A percentile compares a stretch with the other conserved stretches of the same genome.
Conservation (phyloP, 371 early-diverging fungal species). For the Dipsacomyces acuminosporus region DNA sequence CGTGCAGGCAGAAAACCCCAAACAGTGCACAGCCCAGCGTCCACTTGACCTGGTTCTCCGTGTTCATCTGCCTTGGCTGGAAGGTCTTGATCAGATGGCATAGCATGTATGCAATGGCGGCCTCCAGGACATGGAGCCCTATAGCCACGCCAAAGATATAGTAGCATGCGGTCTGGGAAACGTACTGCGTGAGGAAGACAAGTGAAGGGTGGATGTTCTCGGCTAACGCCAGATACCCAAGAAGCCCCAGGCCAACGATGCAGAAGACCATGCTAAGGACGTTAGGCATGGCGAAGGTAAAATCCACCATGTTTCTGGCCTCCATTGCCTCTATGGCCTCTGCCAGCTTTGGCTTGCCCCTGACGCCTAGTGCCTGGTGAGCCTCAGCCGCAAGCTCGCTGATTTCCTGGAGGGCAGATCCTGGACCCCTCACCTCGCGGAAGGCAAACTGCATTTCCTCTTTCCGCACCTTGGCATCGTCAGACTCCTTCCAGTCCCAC, state of each 20-base stretch:
- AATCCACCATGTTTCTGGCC: conserved; percentile 11
- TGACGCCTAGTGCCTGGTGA: conserved; percentile 11
- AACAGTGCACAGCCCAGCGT: conserved; percentile 28
- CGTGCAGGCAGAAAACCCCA: conserved; percentile 25
- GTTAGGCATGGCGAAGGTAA: conserved; percentile 16
- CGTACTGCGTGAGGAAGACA: neutral
- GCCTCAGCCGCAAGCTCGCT: conserved; percentile 31
- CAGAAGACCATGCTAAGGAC: conserved; percentile 1
- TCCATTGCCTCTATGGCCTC: conserved; percentile 14
- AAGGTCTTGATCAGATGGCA: conserved; percentile 36
- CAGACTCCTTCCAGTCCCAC: conserved; percentile 13
- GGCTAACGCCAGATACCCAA: conserved; percentile 13
- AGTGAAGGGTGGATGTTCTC: conserved; percentile 18
- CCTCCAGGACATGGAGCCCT: conserved; percentile 17
- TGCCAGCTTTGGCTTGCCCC: conserved; percentile 5
- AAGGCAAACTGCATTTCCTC: conserved; percentile 38
- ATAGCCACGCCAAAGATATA: conserved; percentile 12
- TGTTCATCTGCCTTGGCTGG: conserved; percentile 38
- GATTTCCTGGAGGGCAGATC: conserved; percentile 22
- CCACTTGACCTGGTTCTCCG: conserved; percentile 28
- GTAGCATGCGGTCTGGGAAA: conserved; percentile 15
- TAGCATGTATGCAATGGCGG: conserved; percentile 10
- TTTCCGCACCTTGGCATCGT: neutral
- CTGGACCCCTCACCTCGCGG: conserved; percentile 12
- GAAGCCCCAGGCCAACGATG: neutral